Base-by-base conservation (phyloP, 176 grass and related monocot genomes). In the Oryza longistaminata region DNA sequence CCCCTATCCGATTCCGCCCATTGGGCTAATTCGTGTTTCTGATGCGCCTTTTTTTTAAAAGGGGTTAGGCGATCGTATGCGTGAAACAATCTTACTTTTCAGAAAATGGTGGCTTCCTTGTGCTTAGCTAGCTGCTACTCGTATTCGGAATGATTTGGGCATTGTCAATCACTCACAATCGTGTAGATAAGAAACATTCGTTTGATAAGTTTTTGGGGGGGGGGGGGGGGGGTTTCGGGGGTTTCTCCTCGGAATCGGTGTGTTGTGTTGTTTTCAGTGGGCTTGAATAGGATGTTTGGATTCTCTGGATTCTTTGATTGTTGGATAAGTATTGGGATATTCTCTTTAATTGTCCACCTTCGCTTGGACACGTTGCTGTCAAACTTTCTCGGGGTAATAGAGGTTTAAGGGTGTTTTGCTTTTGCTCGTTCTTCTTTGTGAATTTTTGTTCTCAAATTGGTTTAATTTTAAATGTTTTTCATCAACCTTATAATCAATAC, bases 231-330 rank as follows among this genome's bases (percentile, higher is more conserved):
- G 1, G 24, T 74, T 74, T 75, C 44, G 1, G 24, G 64, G n/a
- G 46, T 73, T 74, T 84, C 69, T 27, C 2, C 48, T 76, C 2
- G 33, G 46, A 68, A 43, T 5, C 14, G 24, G 2, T 21, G 25
- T 70, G 45, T 68, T 75, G 13, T 58, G 14, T 71, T 61, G 29
- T 74, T 68, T 68, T 9, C 46, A 25, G 7, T 21, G 16, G 61
- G 12, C 39, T 81, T 70, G 37, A 70, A 40, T 70, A n/a, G 25
- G 86, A 70, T 70, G 14, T 31, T 75, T 53, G 22, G 87, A 64
- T 81, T 65, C 50, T 22, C 7, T 21, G 33, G 50, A 62, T 82
- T 27, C 14, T 73, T 71, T 61, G 29, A 71, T 73, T 55, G 46
- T 69, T 14, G 24, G 25, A 76, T 70, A 75, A 35, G 19, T 87